A percentile compares a stretch with the other conserved stretches of the same genome.
Evolutionary conservation across 164 flowering plant species (phyloP).

Genomic region (Liquidambar formosana): DNA sequence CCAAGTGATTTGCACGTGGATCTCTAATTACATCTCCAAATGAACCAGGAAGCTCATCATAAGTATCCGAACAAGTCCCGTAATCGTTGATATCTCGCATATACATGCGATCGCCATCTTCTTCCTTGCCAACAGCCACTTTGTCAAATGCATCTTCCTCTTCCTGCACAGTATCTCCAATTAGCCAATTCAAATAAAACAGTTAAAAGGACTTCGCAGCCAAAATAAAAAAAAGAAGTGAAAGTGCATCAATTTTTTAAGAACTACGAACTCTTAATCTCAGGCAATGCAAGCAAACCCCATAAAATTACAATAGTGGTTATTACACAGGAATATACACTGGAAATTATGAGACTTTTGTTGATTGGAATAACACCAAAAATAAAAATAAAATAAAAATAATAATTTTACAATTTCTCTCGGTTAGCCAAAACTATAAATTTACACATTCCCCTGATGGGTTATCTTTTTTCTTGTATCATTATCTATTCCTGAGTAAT

Average conservation of each 20-base stretch:
- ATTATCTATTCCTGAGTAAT: too few relatives aligned
- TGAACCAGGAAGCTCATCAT: conserved; percentile 46
- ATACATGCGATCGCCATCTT: conserved; percentile 58
- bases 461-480: too few relatives aligned
- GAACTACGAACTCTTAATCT: background rate
- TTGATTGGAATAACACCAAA: too few relatives aligned
- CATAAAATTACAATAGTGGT: too few relatives aligned
- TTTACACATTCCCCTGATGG: too few relatives aligned
- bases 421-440: too few relatives aligned
- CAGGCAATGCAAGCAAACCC: background rate
- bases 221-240: too few relatives aligned
- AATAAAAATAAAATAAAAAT: too few relatives aligned
- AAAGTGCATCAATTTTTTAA: too few relatives aligned
- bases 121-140: conserved; percentile 73
- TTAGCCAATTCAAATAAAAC: background rate
- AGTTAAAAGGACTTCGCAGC: background rate
- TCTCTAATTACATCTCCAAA: conserved; percentile 46
- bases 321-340: too few relatives aligned
- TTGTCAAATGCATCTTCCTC: conserved; percentile 93
- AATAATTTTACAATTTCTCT: too few relatives aligned
- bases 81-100: conserved; percentile 54
- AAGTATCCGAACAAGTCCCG: conserved; percentile 30
- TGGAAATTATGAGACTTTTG: too few relatives aligned
- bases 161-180: conserved; percentile 49
- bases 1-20: conserved; percentile 76